phyloP scores from a whole-genome alignment of 257 asterid genomes.

The Solanum bulbocastanum region DNA sequence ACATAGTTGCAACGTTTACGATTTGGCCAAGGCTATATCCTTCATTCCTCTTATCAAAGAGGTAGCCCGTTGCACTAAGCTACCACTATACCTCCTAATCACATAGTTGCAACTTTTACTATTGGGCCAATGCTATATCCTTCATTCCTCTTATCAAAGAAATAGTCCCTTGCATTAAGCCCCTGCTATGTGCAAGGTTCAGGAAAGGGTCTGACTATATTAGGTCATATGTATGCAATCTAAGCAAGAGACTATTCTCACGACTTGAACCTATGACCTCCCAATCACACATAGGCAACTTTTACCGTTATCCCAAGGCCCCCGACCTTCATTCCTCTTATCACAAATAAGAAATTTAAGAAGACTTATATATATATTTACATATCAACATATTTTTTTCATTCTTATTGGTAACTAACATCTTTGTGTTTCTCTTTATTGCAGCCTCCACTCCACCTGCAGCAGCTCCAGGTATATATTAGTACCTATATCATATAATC shows the following conservation, averaged over 20 bases:
- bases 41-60: neutral
- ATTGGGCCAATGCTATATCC: neutral
- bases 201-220: neutral
- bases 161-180: no score
- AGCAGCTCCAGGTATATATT: conserved; percentile 25
- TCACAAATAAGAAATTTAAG: neutral
- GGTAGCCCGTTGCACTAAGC: neutral
- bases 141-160: neutral
- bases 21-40: neutral
- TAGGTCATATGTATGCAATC: neutral
- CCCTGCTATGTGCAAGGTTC: neutral
- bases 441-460: conserved; percentile 19
- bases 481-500: neutral
- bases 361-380: no score
- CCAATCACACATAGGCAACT: neutral
- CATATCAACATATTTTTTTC: neutral
- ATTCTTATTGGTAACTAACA: neutral
- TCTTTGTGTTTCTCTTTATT: neutral
- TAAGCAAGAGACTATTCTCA: neutral
- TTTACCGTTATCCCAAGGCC: neutral
- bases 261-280: neutral
- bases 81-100: neutral
- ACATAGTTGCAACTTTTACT: neutral
- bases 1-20: neutral
- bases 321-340: neutral